Percentiles rank a stretch among this genome's conserved stretches.
phyloP scores from a whole-genome alignment of 1,284 basidiomycete species.

The Cryptococcus floricola region DNA sequence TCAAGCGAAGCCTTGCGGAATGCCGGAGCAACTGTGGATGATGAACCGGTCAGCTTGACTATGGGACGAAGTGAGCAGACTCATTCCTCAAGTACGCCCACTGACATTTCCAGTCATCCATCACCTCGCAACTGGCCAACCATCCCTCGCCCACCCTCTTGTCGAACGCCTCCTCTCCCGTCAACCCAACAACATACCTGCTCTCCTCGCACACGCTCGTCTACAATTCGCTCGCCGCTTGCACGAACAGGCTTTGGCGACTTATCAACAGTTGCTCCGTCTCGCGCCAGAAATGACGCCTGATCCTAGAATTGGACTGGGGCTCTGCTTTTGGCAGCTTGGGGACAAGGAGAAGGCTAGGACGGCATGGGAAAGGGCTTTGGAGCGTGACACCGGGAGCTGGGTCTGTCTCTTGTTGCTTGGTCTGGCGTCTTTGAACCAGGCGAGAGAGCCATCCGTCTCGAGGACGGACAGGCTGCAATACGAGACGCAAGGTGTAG shows the following conservation, averaged over 20 bases:
- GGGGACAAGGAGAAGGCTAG: constrained; percentile 73
- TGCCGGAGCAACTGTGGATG: constrained; percentile 28
- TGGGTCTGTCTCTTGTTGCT: constrained; percentile 73
- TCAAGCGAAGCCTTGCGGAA: constrained; percentile 63
- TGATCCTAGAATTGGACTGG: constrained; percentile 89
- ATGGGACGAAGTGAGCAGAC: constrained; percentile 26
- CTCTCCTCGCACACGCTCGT: constrained; percentile 59
- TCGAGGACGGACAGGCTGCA: constrained; percentile 37
- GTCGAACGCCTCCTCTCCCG: constrained; percentile 76
- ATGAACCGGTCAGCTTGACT: constrained; percentile 40
- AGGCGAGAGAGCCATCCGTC: constrained; percentile 63
- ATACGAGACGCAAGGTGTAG: constrained; percentile 33
- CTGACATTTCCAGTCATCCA: constrained; percentile 60
- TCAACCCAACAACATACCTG: constrained; percentile 69
- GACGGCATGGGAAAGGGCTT: constrained; percentile 72
- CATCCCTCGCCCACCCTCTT: constrained; percentile 70
- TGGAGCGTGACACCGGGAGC: constrained; percentile 64
- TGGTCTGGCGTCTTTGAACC: constrained; percentile 77
- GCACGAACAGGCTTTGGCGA: constrained; percentile 69
- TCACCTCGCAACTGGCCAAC: constrained; percentile 70
- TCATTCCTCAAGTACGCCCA: not conserved
- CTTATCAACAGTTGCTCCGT: constrained; percentile 77
- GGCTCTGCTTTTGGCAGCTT: constrained; percentile 82
- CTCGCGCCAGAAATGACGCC: constrained; percentile 73
- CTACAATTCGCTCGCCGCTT: constrained; percentile 74